Base-by-base conservation (phyloP, 2,329 filamentous ascomycete genomes). In the Verticillium nubilum region DNA sequence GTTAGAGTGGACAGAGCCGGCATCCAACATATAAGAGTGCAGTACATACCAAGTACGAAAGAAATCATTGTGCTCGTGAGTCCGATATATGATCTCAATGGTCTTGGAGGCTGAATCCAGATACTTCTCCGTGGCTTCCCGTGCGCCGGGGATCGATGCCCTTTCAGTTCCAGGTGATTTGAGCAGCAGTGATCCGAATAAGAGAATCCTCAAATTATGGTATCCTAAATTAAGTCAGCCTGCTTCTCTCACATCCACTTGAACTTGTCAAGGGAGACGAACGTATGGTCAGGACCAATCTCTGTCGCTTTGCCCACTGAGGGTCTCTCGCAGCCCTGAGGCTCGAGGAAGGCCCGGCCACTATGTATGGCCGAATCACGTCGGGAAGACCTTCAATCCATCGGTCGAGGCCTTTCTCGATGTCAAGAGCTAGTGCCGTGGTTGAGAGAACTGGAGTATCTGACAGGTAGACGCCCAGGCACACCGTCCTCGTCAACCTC, bases 51-150 rank as follows among this genome's bases (percentile, higher is more conserved):
- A 69, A 4, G 68, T 70, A 2, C 68, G 65, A 60, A 70, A 69
- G 50, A 69, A 69, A 35, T 69, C 68, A 31, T 69, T 65, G 47
- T 69, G 65, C 52, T 68, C 65, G 29, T 68, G 67, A n/a, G 63
- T 68, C 37, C 65, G 62, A 54, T 67, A 67, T 2, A 69, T 70
- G 57, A 67, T 66, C 17, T 69, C 67, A 19, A 70, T 69, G 9
- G 68, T 70, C 27, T 64, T 61, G 47, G 66, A 65, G 0, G 68
- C 68, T 2, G 68, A 67, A 12, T 68, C 65, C 1, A 70, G 59
- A 26, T 67, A 68, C 19, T 63, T 64, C 17, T 66, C 62, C 6
- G 68, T 62, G 26, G 60, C 62, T 5, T 67, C 63, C 3, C 60
- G 59, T 0, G 62, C 60, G 1, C 66, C 63, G 0, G 64, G 63